A percentile compares a stretch with the other conserved stretches of the same genome.
phyloP scores from a whole-genome alignment of 2,329 filamentous ascomycete species.

The Epichloe gansuensis region DNA sequence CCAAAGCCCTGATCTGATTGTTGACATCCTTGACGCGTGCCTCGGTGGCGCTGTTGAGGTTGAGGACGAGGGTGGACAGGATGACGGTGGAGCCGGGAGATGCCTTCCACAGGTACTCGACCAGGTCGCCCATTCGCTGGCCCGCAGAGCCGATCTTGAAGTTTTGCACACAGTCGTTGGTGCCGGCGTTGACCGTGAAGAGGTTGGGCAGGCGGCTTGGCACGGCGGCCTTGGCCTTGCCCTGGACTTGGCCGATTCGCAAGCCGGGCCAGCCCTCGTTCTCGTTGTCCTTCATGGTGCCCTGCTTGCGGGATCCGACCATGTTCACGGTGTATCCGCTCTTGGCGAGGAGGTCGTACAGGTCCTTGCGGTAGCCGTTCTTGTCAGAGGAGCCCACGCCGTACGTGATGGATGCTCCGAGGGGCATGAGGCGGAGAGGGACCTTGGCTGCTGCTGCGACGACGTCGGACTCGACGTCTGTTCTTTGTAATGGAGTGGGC shows the following conservation, averaged over 20 bases:
- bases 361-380: slow-evolving; percentile 26
- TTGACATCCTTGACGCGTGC: slow-evolving; percentile 21
- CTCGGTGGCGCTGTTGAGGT: slow-evolving; percentile 16
- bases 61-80: slow-evolving; percentile 26
- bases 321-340: slow-evolving; percentile 19
- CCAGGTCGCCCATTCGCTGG: slow-evolving; percentile 21
- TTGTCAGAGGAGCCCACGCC: slow-evolving; percentile 22
- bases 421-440: slow-evolving; percentile 29
- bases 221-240: slow-evolving; percentile 20
- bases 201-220: slow-evolving; percentile 24
- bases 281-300: slow-evolving; percentile 28
- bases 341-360: slow-evolving; percentile 19
- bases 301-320: slow-evolving; percentile 20
- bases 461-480: neutral
- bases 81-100: slow-evolving; percentile 23
- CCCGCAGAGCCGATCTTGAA: slow-evolving; percentile 18
- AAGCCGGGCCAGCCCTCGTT: slow-evolving; percentile 32
- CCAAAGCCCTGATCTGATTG: slow-evolving; percentile 18
- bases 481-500: neutral
- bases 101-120: slow-evolving; percentile 20
- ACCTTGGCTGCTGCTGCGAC: slow-evolving; percentile 9
- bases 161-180: slow-evolving; percentile 28
- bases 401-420: slow-evolving; percentile 31
- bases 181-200: slow-evolving; percentile 29
- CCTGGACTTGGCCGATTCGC: slow-evolving; percentile 26